These are phyloP conservation scores for Scleromitrula shiraiana DNA, from an alignment of 2,329 filamentous ascomycete species.

Conservation along the genomic window DNA sequence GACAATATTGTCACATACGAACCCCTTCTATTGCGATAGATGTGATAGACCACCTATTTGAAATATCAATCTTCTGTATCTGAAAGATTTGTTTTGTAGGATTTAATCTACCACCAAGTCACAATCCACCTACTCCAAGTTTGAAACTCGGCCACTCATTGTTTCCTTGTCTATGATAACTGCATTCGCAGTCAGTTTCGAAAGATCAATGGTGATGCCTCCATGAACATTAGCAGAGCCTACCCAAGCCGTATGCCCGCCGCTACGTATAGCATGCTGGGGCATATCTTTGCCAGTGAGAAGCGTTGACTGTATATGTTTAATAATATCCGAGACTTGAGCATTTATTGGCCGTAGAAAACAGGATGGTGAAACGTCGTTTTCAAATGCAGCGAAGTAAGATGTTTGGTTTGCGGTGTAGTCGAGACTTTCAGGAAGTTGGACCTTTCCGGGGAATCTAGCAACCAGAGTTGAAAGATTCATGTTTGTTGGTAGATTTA, in stretches of 20 bases:
- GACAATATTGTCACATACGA: neutral
- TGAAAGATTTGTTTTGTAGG: no score
- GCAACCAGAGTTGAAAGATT: no score
- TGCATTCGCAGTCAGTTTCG: neutral
- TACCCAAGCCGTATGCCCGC: constrained; percentile 18
- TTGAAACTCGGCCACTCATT: constrained; percentile 11
- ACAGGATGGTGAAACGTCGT: neutral
- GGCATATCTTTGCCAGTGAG: neutral
- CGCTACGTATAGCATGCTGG: neutral
- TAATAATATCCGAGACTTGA: neutral
- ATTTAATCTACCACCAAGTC: constrained; percentile 9
- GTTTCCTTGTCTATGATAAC: neutral
- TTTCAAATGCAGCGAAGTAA: neutral
- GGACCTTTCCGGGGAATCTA: neutral
- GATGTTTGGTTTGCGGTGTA: neutral
- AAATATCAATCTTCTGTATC: no score
- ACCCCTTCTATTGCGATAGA: neutral
- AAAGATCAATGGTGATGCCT: constrained; percentile 32
- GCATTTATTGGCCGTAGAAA: neutral
- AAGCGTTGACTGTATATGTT: neutral
- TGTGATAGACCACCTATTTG: neutral
- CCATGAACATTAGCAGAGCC: constrained; percentile 41
- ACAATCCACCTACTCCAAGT: constrained; percentile 8
- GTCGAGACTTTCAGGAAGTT: neutral
- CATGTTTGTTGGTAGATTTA: no score